These are phyloP conservation scores for Rhizopogon vulgaris DNA, from an alignment of 768 basidiomycete species.

Conservation along the genomic window DNA sequence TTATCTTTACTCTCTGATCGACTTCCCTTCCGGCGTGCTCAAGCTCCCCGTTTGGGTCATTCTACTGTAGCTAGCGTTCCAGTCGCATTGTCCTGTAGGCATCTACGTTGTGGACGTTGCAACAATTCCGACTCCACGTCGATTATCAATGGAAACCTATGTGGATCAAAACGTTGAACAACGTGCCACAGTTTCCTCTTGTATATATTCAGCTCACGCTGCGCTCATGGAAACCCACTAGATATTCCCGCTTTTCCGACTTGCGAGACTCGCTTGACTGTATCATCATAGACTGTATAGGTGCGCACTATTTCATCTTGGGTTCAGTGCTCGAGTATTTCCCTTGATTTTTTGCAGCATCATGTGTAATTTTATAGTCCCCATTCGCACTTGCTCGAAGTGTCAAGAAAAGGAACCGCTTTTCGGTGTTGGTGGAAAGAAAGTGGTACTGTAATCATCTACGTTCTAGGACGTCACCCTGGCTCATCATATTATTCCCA, in stretches of 20 bases:
- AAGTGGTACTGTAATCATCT: conserved; percentile 11
- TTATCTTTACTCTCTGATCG: no score
- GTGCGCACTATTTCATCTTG: background rate
- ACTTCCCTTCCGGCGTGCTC: background rate
- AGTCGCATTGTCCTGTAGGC: no score
- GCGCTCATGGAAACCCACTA: background rate
- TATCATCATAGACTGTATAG: background rate
- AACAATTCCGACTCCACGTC: background rate
- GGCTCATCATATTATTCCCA: background rate
- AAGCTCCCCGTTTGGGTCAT: background rate
- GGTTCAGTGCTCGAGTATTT: background rate
- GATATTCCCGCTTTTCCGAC: background rate
- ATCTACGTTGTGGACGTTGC: no score
- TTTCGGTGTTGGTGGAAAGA: conserved; percentile 16
- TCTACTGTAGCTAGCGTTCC: background rate
- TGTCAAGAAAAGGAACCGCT: conserved; percentile 20
- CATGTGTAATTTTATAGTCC: conserved; percentile 26
- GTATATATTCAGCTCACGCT: background rate
- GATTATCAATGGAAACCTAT: background rate
- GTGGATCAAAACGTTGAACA: background rate
- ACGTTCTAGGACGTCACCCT: background rate
- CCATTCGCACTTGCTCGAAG: conserved; percentile 26
- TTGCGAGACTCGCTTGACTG: background rate
- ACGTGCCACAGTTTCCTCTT: background rate
- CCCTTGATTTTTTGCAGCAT: background rate